Evolutionary conservation across 1,284 basidiomycete genomes (phyloP).

Genomic region (Cutaneotrichosporon sp.): DNA sequence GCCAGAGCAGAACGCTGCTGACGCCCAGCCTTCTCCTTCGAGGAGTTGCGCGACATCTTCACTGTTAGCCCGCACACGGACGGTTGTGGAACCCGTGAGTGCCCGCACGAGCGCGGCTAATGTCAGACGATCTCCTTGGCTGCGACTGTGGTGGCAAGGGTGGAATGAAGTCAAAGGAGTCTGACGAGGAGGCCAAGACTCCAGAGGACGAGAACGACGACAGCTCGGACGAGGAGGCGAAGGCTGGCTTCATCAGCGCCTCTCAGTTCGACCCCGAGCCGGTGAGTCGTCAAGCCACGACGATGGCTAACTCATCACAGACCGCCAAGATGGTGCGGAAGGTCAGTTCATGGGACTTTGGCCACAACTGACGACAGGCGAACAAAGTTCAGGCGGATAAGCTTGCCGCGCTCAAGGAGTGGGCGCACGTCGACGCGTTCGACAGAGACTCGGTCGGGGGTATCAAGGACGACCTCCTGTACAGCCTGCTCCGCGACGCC

Average conservation of each 20-base stretch:
- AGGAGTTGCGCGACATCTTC: constrained; percentile 93
- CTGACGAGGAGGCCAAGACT: constrained; percentile 33
- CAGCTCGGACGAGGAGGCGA: constrained; percentile 37
- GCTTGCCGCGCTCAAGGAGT: constrained; percentile 79
- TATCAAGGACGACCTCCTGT: constrained; percentile 51
- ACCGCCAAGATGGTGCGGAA: constrained; percentile 55
- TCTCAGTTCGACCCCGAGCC: constrained; percentile 58
- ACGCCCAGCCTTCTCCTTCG: constrained; percentile 70
- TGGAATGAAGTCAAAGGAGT: constrained; percentile 22
- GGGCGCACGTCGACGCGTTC: constrained; percentile 72
- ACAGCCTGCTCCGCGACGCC: constrained; percentile 38
- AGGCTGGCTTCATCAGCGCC: constrained; percentile 68
- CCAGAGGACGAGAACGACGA: neutral
- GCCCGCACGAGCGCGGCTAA: constrained; percentile 5
- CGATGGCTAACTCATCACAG: constrained; percentile 23
- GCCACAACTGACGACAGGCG: neutral
- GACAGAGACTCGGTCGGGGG: constrained; percentile 55
- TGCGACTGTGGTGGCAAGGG: constrained; percentile 62
- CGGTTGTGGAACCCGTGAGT: constrained; percentile 75
- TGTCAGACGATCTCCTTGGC: constrained; percentile 63
- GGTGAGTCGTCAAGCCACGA: constrained; percentile 31
- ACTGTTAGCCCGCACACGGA: constrained; percentile 73
- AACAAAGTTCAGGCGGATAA: constrained; percentile 66
- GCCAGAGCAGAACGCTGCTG: constrained; percentile 60
- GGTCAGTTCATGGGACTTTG: constrained; percentile 40